These are phyloP conservation scores for Lachancea quebecensis DNA, from an alignment of 805 yeast species.

Conservation along the genomic window DNA sequence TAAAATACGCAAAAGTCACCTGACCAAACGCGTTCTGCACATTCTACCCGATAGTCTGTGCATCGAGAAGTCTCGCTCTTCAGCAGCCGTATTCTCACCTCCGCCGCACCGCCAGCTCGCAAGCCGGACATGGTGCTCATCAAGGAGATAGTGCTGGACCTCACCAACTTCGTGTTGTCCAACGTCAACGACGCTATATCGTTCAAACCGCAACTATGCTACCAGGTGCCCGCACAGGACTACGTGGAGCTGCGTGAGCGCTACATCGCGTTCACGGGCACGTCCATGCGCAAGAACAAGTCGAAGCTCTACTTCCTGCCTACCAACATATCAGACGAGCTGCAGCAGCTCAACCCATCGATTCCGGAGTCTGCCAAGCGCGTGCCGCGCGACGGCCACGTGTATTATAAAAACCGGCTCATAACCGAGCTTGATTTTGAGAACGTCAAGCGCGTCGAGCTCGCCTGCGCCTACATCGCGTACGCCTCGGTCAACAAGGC, in stretches of 20 bases:
- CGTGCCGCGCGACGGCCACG: constrained; percentile 15
- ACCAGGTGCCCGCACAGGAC: constrained; percentile 20
- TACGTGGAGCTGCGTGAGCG: constrained; percentile 16
- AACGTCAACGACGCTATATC: constrained; percentile 23
- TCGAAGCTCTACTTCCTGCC: constrained; percentile 20
- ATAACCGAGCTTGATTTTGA: constrained; percentile 21
- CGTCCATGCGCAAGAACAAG: constrained; percentile 21
- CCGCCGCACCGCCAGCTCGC: background rate
- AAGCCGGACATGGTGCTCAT: constrained; percentile 7
- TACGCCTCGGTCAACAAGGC: constrained; percentile 20
- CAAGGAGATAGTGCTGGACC: constrained; percentile 19
- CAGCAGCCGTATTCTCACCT: background rate
- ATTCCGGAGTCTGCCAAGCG: constrained; percentile 21
- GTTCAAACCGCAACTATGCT: constrained; percentile 22
- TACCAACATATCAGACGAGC: constrained; percentile 22
- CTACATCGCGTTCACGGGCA: constrained; percentile 23
- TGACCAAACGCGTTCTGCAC: too few relatives aligned
- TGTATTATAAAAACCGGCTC: constrained; percentile 20
- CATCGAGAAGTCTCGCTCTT: background rate
- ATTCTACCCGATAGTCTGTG: too few relatives aligned
- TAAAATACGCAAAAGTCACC: too few relatives aligned
- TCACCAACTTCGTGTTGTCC: constrained; percentile 20
- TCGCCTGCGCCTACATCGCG: constrained; percentile 21
- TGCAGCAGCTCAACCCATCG: constrained; percentile 20
- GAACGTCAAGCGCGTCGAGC: constrained; percentile 20